Conservation (phyloP, 495 filamentous ascomycete species). For the Pyrenula massariospora region DNA sequence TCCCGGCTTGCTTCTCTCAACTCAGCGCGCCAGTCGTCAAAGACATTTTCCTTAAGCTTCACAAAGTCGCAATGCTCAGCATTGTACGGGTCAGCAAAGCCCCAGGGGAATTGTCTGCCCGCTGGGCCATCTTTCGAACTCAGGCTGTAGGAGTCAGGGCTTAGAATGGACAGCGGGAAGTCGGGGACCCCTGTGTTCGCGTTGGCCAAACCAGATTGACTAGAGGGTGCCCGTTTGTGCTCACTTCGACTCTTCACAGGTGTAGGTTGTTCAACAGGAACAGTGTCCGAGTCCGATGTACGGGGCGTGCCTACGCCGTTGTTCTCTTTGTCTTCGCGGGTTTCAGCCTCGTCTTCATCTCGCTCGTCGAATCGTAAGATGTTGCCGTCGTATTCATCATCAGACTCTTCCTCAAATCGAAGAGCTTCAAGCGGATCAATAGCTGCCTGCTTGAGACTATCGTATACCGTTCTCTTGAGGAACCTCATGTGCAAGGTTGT, state of each 20-base stretch:
- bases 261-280: conserved; percentile 3
- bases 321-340: conserved; percentile 22
- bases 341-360: conserved; percentile 50
- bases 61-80: conserved; percentile 87
- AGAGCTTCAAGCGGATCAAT: conserved; percentile 84
- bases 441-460: conserved; percentile 71
- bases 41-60: conserved; percentile 82
- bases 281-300: conserved; percentile 32
- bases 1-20: conserved; percentile 85
- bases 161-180: conserved; percentile 85
- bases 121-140: conserved; percentile 40
- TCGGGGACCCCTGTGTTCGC: conserved; percentile 17
- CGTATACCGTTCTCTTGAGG: conserved; percentile 83
- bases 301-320: conserved; percentile 25
- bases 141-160: conserved; percentile 80
- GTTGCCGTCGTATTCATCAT: conserved; percentile 25
- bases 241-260: conserved; percentile 1
- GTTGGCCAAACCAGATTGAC: conserved; percentile 17
- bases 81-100: conserved; percentile 87
- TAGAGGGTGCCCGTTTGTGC: conserved; percentile 2
- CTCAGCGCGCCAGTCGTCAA: conserved; percentile 85
- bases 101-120: conserved; percentile 89
- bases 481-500: conserved; percentile 87
- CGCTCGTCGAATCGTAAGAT: conserved; percentile 29
- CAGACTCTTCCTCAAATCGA: conserved; percentile 62